phyloP scores from a whole-genome alignment of 495 filamentous ascomycete genomes.

The Margaritispora aquatica region DNA sequence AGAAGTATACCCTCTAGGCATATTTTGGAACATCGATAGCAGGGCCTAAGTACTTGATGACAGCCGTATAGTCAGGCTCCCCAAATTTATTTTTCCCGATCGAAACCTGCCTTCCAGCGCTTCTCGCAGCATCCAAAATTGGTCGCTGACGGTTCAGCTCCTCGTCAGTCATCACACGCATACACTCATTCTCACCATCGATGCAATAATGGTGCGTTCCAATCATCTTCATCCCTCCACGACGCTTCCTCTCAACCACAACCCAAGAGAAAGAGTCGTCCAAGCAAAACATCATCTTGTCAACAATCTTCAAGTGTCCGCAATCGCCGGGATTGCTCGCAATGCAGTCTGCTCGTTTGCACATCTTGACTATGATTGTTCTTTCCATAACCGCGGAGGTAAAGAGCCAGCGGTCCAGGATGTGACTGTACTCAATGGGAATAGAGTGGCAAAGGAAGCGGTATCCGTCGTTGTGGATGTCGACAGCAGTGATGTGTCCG shows the following conservation, averaged over 20 bases:
- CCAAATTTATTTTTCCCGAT: background rate
- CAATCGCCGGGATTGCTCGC: background rate
- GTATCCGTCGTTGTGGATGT: background rate
- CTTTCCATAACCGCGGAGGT: background rate
- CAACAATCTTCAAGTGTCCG: background rate
- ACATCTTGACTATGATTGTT: background rate
- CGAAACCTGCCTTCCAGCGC: too few relatives aligned
- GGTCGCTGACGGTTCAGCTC: too few relatives aligned
- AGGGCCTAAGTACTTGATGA: background rate
- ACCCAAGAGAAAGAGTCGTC: too few relatives aligned
- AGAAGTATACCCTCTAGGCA: too few relatives aligned
- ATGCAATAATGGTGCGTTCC: too few relatives aligned
- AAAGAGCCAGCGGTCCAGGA: slow-evolving; percentile 5
- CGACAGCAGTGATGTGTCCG: background rate
- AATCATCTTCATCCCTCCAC: too few relatives aligned
- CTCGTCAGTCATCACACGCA: too few relatives aligned
- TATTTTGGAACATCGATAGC: too few relatives aligned
- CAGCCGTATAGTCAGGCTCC: background rate
- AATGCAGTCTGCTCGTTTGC: background rate
- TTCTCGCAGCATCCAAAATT: too few relatives aligned
- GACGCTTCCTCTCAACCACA: too few relatives aligned
- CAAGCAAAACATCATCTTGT: background rate
- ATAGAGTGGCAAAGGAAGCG: background rate
- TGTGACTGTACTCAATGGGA: background rate
- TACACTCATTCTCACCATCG: too few relatives aligned